Conservation (phyloP, 768 basidiomycete genomes). For the Mycena vitilis region DNA sequence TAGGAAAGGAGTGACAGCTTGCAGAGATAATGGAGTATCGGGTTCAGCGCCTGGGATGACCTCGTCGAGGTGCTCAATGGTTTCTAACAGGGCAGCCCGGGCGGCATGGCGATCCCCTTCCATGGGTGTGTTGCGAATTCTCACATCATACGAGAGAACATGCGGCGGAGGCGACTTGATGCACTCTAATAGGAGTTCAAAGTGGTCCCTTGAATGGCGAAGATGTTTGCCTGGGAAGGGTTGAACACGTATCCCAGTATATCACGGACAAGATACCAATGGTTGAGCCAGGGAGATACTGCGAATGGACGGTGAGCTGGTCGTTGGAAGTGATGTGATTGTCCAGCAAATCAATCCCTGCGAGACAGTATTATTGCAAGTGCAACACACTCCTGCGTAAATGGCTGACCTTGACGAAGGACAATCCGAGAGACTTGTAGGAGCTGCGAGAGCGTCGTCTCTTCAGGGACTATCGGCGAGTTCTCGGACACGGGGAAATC, state of each 20-base stretch:
- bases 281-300: slow-evolving; percentile 86
- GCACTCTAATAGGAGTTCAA: slow-evolving; percentile 71
- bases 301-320: slow-evolving; percentile 76
- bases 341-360: slow-evolving; percentile 70
- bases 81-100: slow-evolving; percentile 62
- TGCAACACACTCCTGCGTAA: neutral
- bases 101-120: slow-evolving; percentile 75
- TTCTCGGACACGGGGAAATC: slow-evolving; percentile 34
- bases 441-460: slow-evolving; percentile 59
- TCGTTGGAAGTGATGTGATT: slow-evolving; percentile 73
- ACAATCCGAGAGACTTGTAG: slow-evolving; percentile 75
- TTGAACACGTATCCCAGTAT: neutral
- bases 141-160: slow-evolving; percentile 79
- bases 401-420: slow-evolving; percentile 68
- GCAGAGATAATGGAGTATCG: slow-evolving; percentile 72
- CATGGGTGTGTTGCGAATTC: slow-evolving; percentile 86
- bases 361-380: slow-evolving; percentile 4
- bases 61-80: slow-evolving; percentile 67
- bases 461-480: slow-evolving; percentile 37
- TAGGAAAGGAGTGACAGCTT: slow-evolving; percentile 83
- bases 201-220: slow-evolving; percentile 88
- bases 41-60: slow-evolving; percentile 61
- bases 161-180: slow-evolving; percentile 58
- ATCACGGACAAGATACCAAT: slow-evolving; percentile 65
- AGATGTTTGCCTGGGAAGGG: slow-evolving; percentile 79